Percentiles rank a stretch among this genome's conserved stretches.
phyloP scores from a whole-genome alignment of 352 stramenopile genomes.

The Phytophthora vignae region DNA sequence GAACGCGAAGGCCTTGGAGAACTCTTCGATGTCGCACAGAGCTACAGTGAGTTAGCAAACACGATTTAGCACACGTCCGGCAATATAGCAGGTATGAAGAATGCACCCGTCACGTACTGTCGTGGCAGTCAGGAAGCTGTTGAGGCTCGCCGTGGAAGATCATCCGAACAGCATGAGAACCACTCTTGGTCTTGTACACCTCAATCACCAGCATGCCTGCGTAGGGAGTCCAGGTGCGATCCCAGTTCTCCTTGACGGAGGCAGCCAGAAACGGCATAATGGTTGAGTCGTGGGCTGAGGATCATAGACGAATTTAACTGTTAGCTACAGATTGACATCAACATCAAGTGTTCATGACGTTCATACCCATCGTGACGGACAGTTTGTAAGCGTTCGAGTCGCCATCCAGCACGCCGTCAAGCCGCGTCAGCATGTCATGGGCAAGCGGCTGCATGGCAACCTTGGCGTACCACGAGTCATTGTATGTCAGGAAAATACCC shows the following conservation, averaged over 20 bases:
- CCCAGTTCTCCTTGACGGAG: constrained; percentile 77
- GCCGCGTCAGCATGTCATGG: constrained; percentile 67
- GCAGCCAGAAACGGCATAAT: constrained; percentile 87
- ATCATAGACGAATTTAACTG: not conserved
- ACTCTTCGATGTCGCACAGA: constrained; percentile 73
- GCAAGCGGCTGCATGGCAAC: constrained; percentile 87
- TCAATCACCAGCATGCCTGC: constrained; percentile 79
- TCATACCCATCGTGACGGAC: constrained; percentile 78
- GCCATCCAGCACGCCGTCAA: constrained; percentile 62
- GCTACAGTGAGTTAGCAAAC: constrained; percentile 10
- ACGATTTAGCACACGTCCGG: not conserved
- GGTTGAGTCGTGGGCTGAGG: constrained; percentile 78
- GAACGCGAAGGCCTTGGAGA: constrained; percentile 66
- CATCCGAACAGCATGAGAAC: constrained; percentile 64
- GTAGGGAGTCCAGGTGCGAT: constrained; percentile 87
- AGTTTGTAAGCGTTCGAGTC: constrained; percentile 57
- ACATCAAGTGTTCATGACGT: not conserved
- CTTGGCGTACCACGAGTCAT: constrained; percentile 87
- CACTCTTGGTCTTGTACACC: constrained; percentile 80
- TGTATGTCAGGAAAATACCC: constrained; percentile 71
- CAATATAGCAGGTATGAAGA: not conserved
- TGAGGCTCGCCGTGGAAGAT: constrained; percentile 82
- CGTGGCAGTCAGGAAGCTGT: constrained; percentile 70
- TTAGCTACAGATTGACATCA: not conserved
- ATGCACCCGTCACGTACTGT: constrained; percentile 53